Evolutionary conservation across 2,329 filamentous ascomycete species (phyloP).

Genomic region (Exophiala aquamarina): DNA sequence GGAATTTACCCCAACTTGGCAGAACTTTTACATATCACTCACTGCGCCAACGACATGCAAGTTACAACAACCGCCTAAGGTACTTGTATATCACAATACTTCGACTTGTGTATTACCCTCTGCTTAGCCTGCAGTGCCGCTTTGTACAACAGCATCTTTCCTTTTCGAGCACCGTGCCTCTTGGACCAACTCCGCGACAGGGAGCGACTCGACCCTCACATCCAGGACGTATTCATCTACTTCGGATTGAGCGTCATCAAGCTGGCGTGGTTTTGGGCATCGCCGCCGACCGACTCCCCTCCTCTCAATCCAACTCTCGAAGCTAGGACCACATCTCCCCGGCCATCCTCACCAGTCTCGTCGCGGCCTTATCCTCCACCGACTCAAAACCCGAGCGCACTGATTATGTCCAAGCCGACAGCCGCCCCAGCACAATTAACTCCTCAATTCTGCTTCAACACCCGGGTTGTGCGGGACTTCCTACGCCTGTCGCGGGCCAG

Average conservation of each 20-base stretch:
- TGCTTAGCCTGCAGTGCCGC: no score
- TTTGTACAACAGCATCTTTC: no score
- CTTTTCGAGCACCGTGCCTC: no score
- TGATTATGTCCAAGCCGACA: slow-evolving; percentile 40
- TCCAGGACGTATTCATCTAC: no score
- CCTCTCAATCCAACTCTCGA: slow-evolving; percentile 7
- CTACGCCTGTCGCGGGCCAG: slow-evolving; percentile 78
- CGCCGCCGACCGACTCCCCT: slow-evolving; percentile 9
- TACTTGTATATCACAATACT: no score
- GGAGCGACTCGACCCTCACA: no score
- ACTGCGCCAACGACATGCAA: no score
- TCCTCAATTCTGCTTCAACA: slow-evolving; percentile 66
- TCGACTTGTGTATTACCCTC: no score
- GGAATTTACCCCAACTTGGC: no score
- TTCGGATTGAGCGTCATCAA: slow-evolving; percentile 16
- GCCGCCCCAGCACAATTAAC: slow-evolving; percentile 48
- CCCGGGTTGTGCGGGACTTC: slow-evolving; percentile 65
- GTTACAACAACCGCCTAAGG: no score
- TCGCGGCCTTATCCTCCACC: slow-evolving; percentile 11
- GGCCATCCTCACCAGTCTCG: slow-evolving; percentile 6
- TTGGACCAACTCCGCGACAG: no score
- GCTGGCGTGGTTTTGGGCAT: slow-evolving; percentile 30
- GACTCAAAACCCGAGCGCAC: slow-evolving; percentile 4
- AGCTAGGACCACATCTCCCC: not conserved
- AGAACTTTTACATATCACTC: no score